Evolutionary conservation across 805 yeast genomes (phyloP), one percentile per base, ranked within the genome.

Genomic region (Candida verbasci): DNA sequence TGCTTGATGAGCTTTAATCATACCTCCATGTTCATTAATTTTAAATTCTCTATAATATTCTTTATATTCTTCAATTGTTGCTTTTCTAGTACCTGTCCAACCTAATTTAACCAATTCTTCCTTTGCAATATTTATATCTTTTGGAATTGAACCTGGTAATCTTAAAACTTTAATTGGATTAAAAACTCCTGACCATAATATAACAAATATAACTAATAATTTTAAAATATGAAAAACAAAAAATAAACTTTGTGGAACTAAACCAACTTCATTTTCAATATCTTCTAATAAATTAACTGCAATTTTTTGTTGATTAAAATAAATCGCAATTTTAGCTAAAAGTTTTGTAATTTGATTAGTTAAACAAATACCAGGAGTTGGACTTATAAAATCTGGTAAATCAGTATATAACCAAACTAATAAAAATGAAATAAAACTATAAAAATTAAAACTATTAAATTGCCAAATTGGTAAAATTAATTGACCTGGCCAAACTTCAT

Each of bases 51-150:
- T 78, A 69, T 78, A 82, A 50, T 63, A 70, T 43, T 79, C 82
- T 50, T 75, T 76, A 71, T 82, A 91, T 44, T 78, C 87, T 26
- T 77, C 82, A 18, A 77, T 63, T 15, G 81, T 72, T 10, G 82
- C 82, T 47, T 80, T 80, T 58, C 80, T 82, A 17, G 93, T 74
- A 37, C 96, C 95, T n/a, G 96, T 87, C 97, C 97, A 93, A 33
- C 97, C 97, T 47, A 89, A 64, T 3, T 61, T 59, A 23, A 78
- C 51, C 48, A 89, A 71, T 40, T 74, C 67, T 12, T 81, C 86
- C 42, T 68, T 68, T 34, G 74, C 64, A 39, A 67, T 51, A n/a
- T 58, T 52, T 24, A 40, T 41, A 35, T 50, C 48, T 31, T 69
- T 47, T 10, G 48, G 53, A 6, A 60, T 49, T 9, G 59, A 40